These are phyloP conservation scores for Ganoderma lucidum DNA, from an alignment of 1,284 basidiomycete genomes.

Conservation along the genomic window DNA sequence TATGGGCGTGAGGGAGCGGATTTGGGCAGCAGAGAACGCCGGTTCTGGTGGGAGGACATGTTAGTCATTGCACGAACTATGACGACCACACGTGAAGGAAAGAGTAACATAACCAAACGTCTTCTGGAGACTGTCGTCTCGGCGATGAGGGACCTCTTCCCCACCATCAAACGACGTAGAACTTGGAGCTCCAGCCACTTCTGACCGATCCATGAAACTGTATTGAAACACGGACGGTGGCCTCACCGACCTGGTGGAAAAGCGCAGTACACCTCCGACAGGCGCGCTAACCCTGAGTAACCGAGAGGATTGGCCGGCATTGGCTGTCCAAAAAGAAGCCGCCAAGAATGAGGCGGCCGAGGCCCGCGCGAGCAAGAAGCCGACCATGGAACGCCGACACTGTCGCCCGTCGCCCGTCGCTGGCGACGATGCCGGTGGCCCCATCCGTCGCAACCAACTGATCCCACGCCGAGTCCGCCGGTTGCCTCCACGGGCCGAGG, in stretches of 20 bases:
- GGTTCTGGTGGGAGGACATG: constrained; percentile 44
- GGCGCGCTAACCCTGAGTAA: neutral
- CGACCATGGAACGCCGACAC: neutral
- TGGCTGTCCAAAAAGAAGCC: constrained; percentile 2
- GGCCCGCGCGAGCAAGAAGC: neutral
- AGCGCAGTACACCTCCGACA: neutral
- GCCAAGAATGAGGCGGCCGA: neutral
- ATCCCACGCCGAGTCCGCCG: constrained; percentile 16
- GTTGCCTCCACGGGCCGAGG: constrained; percentile 13
- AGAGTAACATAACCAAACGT: constrained; percentile 1
- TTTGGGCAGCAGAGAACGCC: constrained; percentile 63
- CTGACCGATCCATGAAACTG: neutral
- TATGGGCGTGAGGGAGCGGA: constrained; percentile 64
- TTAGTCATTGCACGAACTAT: neutral
- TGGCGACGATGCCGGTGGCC: neutral
- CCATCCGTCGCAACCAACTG: constrained; percentile 11
- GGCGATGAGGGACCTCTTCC: neutral
- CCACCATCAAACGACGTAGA: neutral
- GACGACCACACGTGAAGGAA: neutral
- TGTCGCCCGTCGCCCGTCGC: constrained; percentile 10
- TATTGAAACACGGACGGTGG: neutral
- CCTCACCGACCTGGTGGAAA: neutral
- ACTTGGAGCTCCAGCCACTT: neutral
- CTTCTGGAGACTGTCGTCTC: neutral
- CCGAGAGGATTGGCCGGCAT: neutral